Evolutionary conservation across 2,329 filamentous ascomycete genomes (phyloP).

Genomic region (Claviceps sp.): DNA sequence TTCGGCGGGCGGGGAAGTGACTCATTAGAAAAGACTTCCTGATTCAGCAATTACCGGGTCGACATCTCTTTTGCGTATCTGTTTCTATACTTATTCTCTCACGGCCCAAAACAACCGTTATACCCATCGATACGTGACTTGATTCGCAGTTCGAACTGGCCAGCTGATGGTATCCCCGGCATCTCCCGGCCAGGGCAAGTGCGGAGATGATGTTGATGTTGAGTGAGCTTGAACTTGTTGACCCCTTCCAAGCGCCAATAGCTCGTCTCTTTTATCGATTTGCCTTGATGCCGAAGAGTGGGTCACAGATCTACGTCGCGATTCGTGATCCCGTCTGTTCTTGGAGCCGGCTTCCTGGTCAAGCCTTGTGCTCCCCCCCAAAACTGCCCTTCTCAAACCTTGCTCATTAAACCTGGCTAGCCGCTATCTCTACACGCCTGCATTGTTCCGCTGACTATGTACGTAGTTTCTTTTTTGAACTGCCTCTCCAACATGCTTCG

Average conservation of each 20-base stretch:
- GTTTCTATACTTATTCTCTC: too few relatives aligned
- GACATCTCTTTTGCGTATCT: too few relatives aligned
- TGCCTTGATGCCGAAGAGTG: not conserved
- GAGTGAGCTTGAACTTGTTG: not conserved
- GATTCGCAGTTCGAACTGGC: too few relatives aligned
- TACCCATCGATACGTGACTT: too few relatives aligned
- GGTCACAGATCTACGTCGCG: not conserved
- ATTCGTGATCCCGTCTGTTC: not conserved
- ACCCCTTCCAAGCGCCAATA: not conserved
- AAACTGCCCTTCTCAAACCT: not conserved
- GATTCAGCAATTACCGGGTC: too few relatives aligned
- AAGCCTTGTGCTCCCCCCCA: not conserved
- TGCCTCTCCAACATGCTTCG: not conserved
- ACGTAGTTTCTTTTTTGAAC: not conserved
- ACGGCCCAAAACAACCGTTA: too few relatives aligned
- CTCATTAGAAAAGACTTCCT: too few relatives aligned
- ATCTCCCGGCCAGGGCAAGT: too few relatives aligned
- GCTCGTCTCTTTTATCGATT: not conserved
- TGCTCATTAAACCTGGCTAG: not conserved
- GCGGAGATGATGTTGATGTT: too few relatives aligned
- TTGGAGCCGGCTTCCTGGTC: not conserved
- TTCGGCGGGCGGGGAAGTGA: too few relatives aligned
- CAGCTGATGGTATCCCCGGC: too few relatives aligned
- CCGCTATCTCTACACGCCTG: not conserved
- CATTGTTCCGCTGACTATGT: not conserved